Evolutionary conservation across 2,329 filamentous ascomycete species (phyloP), one percentile per base, ranked within the genome.

Genomic region (Akanthomyces dipterigenus): DNA sequence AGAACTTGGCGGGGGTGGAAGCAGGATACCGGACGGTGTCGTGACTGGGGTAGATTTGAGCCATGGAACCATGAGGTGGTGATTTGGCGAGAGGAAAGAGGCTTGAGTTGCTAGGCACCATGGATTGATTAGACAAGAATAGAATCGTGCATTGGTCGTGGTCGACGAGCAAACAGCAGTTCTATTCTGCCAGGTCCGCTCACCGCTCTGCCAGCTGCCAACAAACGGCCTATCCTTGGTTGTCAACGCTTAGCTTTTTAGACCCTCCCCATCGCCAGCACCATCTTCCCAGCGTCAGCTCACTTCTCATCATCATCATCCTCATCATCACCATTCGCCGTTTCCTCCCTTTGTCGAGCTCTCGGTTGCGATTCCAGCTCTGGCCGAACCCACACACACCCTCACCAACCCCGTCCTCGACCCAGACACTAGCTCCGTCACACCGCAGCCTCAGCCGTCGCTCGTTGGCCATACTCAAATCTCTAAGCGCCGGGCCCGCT

Each of bases 401-500:
- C 36, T n/a, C 51, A 34, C 40, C 20, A 36, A 43, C 55, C 55
- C 55, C 43, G n/a, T 55, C 59, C 53, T 45, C 36, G 22, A 36
- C 58, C 58, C 49, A 53, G 45, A 60, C 61, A 55, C 50, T 63
- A 60, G 61, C 45, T 34, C 60, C 60, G 46, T 62, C 60, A 62
- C 60, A 50, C 46, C 58, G 36, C 54, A 57, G 46, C 60, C 51
- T 53, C 51, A 51, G 40, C 55, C 24, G 55, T 48, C 61, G 59
- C 55, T 63, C 55, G 45, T 60, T 63, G 61, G 61, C 63, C 49
- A 56, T 55, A 26, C 18, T 49, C 46, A 40, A 49, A 45, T 63
- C 55, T 65, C 54, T 68, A 69, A 69, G 67, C 67, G 67, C 67
- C 67, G 65, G 62, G 62, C 61, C 51, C 63, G 64, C 63, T 63